Evolutionary conservation across 805 yeast species (phyloP).

Genomic region (Scheffersomyces coipomensis): DNA sequence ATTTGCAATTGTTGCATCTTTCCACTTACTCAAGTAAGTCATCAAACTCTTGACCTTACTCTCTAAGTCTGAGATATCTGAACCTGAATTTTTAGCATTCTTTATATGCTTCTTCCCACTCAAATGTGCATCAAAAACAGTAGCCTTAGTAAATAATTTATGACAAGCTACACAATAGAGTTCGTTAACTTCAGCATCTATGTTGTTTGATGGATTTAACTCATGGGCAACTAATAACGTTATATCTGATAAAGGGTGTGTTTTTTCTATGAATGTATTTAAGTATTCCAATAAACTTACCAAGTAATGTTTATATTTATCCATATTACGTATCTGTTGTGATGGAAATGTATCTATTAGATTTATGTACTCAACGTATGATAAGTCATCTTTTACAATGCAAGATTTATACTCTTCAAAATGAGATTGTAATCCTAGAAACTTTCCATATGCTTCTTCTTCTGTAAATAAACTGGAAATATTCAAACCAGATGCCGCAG

Average conservation of each 20-base stretch:
- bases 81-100: conserved; percentile 23
- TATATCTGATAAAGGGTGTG: conserved; percentile 48
- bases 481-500: conserved; percentile 47
- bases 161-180: conserved; percentile 65
- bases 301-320: conserved; percentile 46
- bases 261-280: conserved; percentile 41
- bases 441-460: conserved; percentile 65
- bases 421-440: conserved; percentile 52
- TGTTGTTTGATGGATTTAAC: not conserved
- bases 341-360: conserved; percentile 43
- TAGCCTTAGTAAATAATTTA: conserved; percentile 56
- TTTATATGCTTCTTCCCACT: conserved; percentile 73
- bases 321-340: too few relatives aligned
- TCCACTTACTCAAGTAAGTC: conserved; percentile 34
- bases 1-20: conserved; percentile 55
- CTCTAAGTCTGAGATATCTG: conserved; percentile 22
- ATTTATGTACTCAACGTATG: conserved; percentile 53
- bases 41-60: conserved; percentile 36
- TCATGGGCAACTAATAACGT: conserved; percentile 14
- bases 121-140: conserved; percentile 71
- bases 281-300: conserved; percentile 50
- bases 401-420: conserved; percentile 55
- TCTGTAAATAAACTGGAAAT: conserved; percentile 52
- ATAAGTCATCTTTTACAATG: conserved; percentile 25
- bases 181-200: conserved; percentile 10